phyloP scores from a whole-genome alignment of 2,329 filamentous ascomycete genomes.

The Colletotrichum somersetense region DNA sequence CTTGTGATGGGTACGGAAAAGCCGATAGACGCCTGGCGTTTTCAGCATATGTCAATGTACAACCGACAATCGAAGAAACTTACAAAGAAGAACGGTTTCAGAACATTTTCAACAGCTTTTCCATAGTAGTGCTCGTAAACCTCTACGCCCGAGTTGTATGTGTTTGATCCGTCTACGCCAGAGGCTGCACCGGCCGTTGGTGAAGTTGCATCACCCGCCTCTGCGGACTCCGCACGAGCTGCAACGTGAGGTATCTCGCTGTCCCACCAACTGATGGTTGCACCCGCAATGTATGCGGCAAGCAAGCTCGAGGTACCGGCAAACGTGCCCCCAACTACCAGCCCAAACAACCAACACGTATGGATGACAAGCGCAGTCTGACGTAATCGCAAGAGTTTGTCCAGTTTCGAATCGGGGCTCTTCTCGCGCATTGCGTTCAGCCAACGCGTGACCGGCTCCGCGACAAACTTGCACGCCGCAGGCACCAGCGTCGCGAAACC shows the following conservation, averaged over 20 bases:
- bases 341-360: constrained; percentile 61
- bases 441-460: constrained; percentile 55
- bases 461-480: constrained; percentile 59
- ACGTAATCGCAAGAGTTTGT: constrained; percentile 45
- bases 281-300: constrained; percentile 73
- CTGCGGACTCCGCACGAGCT: background rate
- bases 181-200: background rate
- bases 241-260: constrained; percentile 48
- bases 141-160: constrained; percentile 30
- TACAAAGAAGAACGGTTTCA: constrained; percentile 82
- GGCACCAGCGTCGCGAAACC: constrained; percentile 64
- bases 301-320: constrained; percentile 74
- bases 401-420: constrained; percentile 43
- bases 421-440: constrained; percentile 51
- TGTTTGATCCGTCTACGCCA: background rate
- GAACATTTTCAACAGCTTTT: constrained; percentile 59
- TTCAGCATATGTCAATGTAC: constrained; percentile 17
- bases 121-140: constrained; percentile 58
- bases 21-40: constrained; percentile 69
- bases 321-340: constrained; percentile 66
- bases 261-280: constrained; percentile 72
- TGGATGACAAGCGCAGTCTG: constrained; percentile 60
- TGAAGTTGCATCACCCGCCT: background rate
- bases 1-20: constrained; percentile 81
- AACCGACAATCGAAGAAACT: constrained; percentile 44